Evolutionary conservation across 2,329 filamentous ascomycete genomes (phyloP), one percentile per base, ranked within the genome.

Genomic region (Aspergillus versicolor): DNA sequence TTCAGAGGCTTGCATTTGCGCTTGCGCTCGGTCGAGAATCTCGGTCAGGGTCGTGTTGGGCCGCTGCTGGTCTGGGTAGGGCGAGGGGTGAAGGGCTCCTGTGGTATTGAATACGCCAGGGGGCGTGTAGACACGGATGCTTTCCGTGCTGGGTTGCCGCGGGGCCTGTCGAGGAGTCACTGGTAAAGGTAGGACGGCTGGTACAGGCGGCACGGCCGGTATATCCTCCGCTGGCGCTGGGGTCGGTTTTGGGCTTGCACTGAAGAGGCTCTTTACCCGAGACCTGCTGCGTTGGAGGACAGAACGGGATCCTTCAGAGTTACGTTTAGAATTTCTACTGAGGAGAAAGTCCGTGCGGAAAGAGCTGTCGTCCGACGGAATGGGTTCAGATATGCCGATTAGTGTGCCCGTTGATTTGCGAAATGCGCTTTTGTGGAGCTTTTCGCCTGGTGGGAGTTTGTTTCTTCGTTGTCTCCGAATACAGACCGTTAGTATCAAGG

Each of bases 401-500:
- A 72, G 60, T 1, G 66, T 65, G 4, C 70, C 70, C 5, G 67
- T 68, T 2, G 69, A 70, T 38, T 72, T 71, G 32, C 69, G 69
- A 44, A 70, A 64, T 24, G 70, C 70, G 45, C 70, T 64, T 22
- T 68, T 61, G 1, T 63, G 50, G 7, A 64, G 34, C 45, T 71
- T 74, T 5, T 60, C 54, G 3, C 57, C 48, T 3, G 58, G 50
- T 12, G 63, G 59, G 7, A 34, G 51, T 27, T 66, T 65, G 5
- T 58, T 59, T 38, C 64, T 59, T 50, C 62, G 57, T 21, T 63
- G 59, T 40, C 70, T 68, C 48, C 75, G 69, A 52, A 76, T 62
- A 61, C 71, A 76, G 54, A 72, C 68, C 38, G 72, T 64, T 54
- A 86, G 69, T 72, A 79, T 62, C 81, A 84, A 37, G 83, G 83